Evolutionary conservation across 768 basidiomycete genomes (phyloP), one percentile per base, ranked within the genome.

Genomic region (Ephemerocybe angulata): DNA sequence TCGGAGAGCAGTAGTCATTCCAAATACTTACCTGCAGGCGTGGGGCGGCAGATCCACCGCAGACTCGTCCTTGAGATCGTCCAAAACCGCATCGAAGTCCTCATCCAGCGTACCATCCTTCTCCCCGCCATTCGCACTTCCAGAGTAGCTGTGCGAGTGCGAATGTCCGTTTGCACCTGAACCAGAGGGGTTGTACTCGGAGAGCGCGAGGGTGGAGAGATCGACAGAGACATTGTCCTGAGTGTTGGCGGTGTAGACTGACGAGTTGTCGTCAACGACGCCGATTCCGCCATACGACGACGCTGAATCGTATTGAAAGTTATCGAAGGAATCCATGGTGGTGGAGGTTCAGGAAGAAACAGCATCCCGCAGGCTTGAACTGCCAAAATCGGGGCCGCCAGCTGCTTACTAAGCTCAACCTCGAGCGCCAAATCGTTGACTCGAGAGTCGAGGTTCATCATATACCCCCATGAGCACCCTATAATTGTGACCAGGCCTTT

Each of bases 61-160:
- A 33, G 75, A 76, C 60, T 90, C 91, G 59, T 91, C 89, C 71
- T 92, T 94, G 63, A 93, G 67, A 66, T 95, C 93, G 57, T 95
- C 93, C 35, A 96, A 74, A 42, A 93, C 89, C 6, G 83, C 88
- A 68, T 95, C 91, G 60, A 94, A 92, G 65, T 96, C 93, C 52
- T 94, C 93, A 55, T 92, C 88, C 44, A 86, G 67, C 5, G 62
- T 67, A 31, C 66, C 61, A 24, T 61, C 67, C 7, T 70, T 66
- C 25, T 66, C 69, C 43, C 62, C 52, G 28, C 65, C 63, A 4
- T 58, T 44, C 33, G 71, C 57, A 50, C 70, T 65, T 53, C 63
- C 68, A 50, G 69, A 72, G 35, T 56, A 30, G 15, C 5, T 58
- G 57, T 72, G 74, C 28, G n/a, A n/a, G n/a, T n/a, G n/a, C 33